A percentile compares a stretch with the other conserved stretches of the same genome.
phyloP scores from a whole-genome alignment of 805 yeast genomes.

The Suhomyces kilbournensis region DNA sequence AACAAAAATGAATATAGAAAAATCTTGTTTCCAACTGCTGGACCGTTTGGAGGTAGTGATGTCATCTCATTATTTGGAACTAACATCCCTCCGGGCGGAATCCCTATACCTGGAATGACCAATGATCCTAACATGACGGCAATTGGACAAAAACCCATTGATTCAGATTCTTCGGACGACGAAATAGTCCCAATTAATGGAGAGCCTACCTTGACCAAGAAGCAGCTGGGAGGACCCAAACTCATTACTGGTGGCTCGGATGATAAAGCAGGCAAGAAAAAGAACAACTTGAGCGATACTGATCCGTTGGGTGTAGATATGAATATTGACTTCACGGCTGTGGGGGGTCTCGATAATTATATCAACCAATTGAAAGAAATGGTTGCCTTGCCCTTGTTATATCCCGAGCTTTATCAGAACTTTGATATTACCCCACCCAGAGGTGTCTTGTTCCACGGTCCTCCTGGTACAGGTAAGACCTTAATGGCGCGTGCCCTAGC shows the following conservation, averaged over 20 bases:
- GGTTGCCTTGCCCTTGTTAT: conserved; percentile 89
- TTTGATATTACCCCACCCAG: conserved; percentile 94
- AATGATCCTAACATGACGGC: conserved; percentile 26
- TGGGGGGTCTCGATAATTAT: conserved; percentile 90
- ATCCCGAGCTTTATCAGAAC: conserved; percentile 89
- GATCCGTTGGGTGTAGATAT: conserved; percentile 92
- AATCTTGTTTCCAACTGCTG: conserved; percentile 87
- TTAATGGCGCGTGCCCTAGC: conserved; percentile 97
- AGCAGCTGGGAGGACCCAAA: conserved; percentile 17
- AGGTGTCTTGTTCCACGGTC: conserved; percentile 97
- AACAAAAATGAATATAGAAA: conserved; percentile 51
- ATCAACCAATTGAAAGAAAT: conserved; percentile 92
- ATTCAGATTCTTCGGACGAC: conserved; percentile 64
- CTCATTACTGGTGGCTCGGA: conserved; percentile 33
- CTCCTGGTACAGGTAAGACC: conserved; percentile 99
- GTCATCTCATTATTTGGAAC: conserved; percentile 79
- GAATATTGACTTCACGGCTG: conserved; percentile 77
- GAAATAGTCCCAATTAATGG: conserved; percentile 48
- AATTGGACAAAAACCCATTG: conserved; percentile 37
- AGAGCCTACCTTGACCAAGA: conserved; percentile 37
- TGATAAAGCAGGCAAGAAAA: conserved; percentile 42
- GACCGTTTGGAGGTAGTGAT: conserved; percentile 97
- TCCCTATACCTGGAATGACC: conserved; percentile 35
- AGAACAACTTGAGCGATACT: conserved; percentile 71
- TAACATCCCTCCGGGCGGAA: conserved; percentile 52